Percentiles rank a stretch among this genome's conserved stretches.
Conservation (phyloP, 2,329 filamentous ascomycete species). For the Ophiostoma ips region DNA sequence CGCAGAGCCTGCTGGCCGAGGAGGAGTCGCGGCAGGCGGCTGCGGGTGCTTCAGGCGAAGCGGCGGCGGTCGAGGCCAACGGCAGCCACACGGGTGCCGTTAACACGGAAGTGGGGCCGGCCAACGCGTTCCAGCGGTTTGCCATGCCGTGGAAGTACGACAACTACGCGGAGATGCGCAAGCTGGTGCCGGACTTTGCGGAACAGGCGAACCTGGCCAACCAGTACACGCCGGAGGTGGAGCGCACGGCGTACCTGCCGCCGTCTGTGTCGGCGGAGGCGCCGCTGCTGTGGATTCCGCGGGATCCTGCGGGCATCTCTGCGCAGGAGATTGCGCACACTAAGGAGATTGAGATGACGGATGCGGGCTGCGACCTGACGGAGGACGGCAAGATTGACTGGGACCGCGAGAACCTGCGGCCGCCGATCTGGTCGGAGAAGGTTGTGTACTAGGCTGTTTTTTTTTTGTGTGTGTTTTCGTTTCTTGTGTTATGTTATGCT, state of each 20-base stretch:
- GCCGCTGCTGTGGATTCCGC: conserved; percentile 74
- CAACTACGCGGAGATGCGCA: conserved; percentile 57
- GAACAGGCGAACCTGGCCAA: conserved; percentile 30
- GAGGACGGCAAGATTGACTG: conserved; percentile 44
- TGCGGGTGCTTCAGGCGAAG: not conserved
- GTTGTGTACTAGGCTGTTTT: conserved; percentile 18
- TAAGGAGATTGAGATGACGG: conserved; percentile 63
- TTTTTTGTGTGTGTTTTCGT: not conserved
- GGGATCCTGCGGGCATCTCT: conserved; percentile 60
- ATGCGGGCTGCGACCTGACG: conserved; percentile 57
- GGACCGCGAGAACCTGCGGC: conserved; percentile 21
- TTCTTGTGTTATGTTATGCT: not conserved
- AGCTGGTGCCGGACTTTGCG: conserved; percentile 48
- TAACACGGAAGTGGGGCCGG: not conserved
- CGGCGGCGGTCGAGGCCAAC: conserved; percentile 8
- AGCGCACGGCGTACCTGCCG: conserved; percentile 59
- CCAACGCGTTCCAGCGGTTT: conserved; percentile 28
- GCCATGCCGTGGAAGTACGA: conserved; percentile 65
- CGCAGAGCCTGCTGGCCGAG: conserved; percentile 49
- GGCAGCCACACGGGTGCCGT: not conserved
- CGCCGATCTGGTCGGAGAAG: conserved; percentile 25
- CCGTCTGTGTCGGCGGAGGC: conserved; percentile 49
- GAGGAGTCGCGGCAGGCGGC: conserved; percentile 22
- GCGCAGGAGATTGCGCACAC: conserved; percentile 66
- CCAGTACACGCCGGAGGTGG: conserved; percentile 46